Percentiles rank a stretch among this genome's conserved stretches.
Conservation (phyloP, 495 filamentous ascomycete species). For the Annulohypoxylon bovei region DNA sequence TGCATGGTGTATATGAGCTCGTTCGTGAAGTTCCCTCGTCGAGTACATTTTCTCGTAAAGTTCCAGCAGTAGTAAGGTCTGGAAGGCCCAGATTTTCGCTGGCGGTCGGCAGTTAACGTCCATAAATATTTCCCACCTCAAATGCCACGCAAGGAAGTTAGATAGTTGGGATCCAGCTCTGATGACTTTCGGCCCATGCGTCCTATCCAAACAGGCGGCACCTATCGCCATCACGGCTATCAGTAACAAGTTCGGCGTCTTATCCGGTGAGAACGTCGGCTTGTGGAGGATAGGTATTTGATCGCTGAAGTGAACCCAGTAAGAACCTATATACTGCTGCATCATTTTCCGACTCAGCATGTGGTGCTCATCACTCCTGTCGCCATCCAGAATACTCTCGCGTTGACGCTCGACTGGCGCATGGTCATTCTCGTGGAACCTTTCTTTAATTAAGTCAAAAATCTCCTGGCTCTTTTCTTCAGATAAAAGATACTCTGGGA, state of each 20-base stretch:
- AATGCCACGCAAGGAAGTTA: slow-evolving; percentile 88
- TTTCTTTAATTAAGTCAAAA: slow-evolving; percentile 82
- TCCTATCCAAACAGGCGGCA: slow-evolving; percentile 85
- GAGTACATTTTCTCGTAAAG: slow-evolving; percentile 98
- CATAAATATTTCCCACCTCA: slow-evolving; percentile 93
- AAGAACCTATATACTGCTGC: slow-evolving; percentile 92
- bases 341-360: slow-evolving; percentile 92
- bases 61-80: slow-evolving; percentile 88
- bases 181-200: slow-evolving; percentile 76
- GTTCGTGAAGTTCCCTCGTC: slow-evolving; percentile 88
- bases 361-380: slow-evolving; percentile 74
- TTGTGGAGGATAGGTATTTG: slow-evolving; percentile 95
- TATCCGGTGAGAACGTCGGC: slow-evolving; percentile 90
- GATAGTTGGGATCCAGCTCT: slow-evolving; percentile 79
- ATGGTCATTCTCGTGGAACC: slow-evolving; percentile 84
- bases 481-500: slow-evolving; percentile 81
- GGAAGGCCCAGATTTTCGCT: slow-evolving; percentile 97
- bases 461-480: slow-evolving; percentile 88
- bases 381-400: slow-evolving; percentile 79
- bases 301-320: slow-evolving; percentile 94
- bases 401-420: slow-evolving; percentile 78
- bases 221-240: slow-evolving; percentile 95
- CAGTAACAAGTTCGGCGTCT: slow-evolving; percentile 84
- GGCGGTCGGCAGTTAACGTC: slow-evolving; percentile 91
- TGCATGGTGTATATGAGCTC: slow-evolving; percentile 96